Evolutionary conservation across 163 green algal genomes (phyloP).

Genomic region (Prototheca cutis): DNA sequence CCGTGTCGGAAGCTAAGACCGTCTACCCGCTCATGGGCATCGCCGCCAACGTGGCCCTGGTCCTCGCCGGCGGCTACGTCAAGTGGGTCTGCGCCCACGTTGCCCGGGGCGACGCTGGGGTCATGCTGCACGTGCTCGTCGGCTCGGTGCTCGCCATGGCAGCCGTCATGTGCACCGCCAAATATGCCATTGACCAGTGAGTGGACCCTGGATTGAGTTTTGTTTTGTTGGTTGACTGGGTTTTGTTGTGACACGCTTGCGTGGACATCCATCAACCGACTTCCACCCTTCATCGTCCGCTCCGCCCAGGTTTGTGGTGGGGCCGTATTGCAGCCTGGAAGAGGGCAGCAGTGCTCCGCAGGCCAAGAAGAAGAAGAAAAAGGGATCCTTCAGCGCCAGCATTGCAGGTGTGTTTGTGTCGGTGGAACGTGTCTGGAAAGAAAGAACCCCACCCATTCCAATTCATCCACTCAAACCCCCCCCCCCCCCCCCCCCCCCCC

Average conservation of each 20-base stretch:
- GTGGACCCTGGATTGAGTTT: too few species aligned
- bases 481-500: too few species aligned
- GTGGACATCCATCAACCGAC: too few species aligned
- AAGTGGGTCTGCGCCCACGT: constrained; percentile 11
- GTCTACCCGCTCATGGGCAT: constrained; percentile 76
- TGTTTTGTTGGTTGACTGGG: too few species aligned
- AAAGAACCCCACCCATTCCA: too few species aligned
- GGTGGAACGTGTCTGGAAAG: too few species aligned
- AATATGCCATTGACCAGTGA: constrained; percentile 32
- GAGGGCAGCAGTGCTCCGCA: background rate
- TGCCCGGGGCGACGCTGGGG: constrained; percentile 8
- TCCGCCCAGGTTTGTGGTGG: constrained; percentile 9
- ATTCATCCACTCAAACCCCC: too few species aligned
- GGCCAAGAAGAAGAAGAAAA: constrained; percentile 50
- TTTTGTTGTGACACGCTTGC: too few species aligned
- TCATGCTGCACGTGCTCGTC: constrained; percentile 24
- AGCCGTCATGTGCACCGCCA: constrained; percentile 38
- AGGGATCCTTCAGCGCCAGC: constrained; percentile 47
- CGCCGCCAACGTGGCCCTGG: constrained; percentile 58
- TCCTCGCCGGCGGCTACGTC: constrained; percentile 21
- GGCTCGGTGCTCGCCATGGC: constrained; percentile 27
- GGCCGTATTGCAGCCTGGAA: constrained; percentile 16
- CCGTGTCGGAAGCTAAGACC: constrained; percentile 62
- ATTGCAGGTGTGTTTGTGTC: constrained; percentile 37
- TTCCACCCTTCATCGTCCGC: background rate